Conservation (phyloP, 2,329 filamentous ascomycete genomes). For the Epichloe festucae region DNA sequence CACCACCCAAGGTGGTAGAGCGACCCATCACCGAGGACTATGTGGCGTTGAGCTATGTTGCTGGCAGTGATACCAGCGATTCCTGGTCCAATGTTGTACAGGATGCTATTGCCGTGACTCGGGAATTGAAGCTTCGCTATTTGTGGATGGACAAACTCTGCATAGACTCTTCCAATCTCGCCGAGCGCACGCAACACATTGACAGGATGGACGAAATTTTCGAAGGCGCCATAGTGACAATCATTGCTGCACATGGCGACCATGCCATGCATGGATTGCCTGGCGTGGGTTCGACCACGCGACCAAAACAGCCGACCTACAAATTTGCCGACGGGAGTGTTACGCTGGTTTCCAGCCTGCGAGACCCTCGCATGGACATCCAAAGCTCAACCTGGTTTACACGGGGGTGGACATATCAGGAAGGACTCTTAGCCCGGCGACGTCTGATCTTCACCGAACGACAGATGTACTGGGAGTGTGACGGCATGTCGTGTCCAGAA, state of each 20-base stretch:
- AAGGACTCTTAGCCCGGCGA: constrained; percentile 22
- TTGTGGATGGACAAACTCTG: constrained; percentile 28
- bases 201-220: constrained; percentile 26
- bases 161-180: constrained; percentile 14
- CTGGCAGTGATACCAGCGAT: constrained; percentile 14
- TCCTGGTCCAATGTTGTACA: constrained; percentile 19
- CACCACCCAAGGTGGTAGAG: constrained; percentile 18
- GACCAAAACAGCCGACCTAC: constrained; percentile 18
- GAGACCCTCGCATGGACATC: constrained; percentile 17
- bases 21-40: constrained; percentile 18
- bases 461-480: constrained; percentile 28
- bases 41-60: constrained; percentile 23
- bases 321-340: constrained; percentile 19
- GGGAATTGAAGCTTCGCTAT: constrained; percentile 19
- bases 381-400: constrained; percentile 21
- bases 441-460: constrained; percentile 26
- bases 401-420: constrained; percentile 27
- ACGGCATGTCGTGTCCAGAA: constrained; percentile 24
- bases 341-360: constrained; percentile 20
- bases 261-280: constrained; percentile 22
- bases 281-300: constrained; percentile 17
- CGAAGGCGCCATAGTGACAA: constrained; percentile 20
- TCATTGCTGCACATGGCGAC: constrained; percentile 25
- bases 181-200: constrained; percentile 19
- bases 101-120: constrained; percentile 19